Evolutionary conservation across 176 grass and related monocot genomes (phyloP).

Genomic region (Rhipidocladum racemiflorum): DNA sequence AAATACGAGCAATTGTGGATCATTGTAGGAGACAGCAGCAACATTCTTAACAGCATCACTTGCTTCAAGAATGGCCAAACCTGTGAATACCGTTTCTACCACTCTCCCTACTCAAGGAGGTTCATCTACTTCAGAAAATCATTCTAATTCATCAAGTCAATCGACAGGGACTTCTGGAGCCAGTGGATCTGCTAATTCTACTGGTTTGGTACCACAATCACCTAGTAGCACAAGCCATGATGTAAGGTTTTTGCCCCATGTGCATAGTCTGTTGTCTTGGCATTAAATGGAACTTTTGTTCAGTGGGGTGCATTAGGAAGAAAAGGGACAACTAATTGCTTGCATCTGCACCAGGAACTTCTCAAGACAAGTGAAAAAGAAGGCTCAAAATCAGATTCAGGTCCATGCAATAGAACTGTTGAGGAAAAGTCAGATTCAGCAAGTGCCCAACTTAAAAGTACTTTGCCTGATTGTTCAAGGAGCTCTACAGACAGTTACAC

Average conservation of each 20-base stretch:
- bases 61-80: conserved; percentile 53
- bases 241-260: conserved; percentile 41
- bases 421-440: conserved; percentile 38
- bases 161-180: conserved; percentile 21
- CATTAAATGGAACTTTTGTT: not conserved
- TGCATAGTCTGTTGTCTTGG: conserved; percentile 6
- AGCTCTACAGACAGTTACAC: conserved; percentile 22
- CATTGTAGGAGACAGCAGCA: conserved; percentile 66
- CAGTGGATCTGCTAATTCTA: conserved; percentile 37
- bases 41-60: conserved; percentile 75
- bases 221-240: conserved; percentile 25
- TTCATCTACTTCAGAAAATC: conserved; percentile 37
- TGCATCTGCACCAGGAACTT: conserved; percentile 49
- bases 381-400: conserved; percentile 35
- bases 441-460: conserved; percentile 8
- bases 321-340: conserved; percentile 10
- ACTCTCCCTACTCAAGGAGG: conserved; percentile 30
- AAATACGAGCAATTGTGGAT: conserved; percentile 10
- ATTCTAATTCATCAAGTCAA: conserved; percentile 56
- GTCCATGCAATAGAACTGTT: conserved; percentile 31
- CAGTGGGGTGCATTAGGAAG: not conserved
- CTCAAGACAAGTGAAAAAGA: conserved; percentile 23
- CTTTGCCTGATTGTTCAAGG: conserved; percentile 14
- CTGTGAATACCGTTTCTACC: conserved; percentile 22
- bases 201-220: conserved; percentile 22